Conservation (phyloP, 352 stramenopile species). For the Plasmopara viticola region DNA sequence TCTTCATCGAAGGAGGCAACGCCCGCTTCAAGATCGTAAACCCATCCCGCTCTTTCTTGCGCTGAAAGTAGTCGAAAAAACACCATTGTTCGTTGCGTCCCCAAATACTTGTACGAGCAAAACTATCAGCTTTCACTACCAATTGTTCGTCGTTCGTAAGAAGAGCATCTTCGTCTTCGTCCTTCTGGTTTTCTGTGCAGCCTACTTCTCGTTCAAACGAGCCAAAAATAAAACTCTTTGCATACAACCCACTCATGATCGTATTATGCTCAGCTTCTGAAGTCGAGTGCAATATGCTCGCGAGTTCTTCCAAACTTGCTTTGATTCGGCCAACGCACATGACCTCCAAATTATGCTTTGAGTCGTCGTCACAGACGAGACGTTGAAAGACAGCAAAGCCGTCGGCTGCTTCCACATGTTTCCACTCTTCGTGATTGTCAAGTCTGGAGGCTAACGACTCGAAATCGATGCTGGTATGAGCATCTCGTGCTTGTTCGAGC, state of each 20-base stretch:
- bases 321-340: slow-evolving; percentile 16
- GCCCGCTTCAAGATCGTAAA: slow-evolving; percentile 21
- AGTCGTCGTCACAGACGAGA: slow-evolving; percentile 1
- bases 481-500: slow-evolving; percentile 15
- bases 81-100: slow-evolving; percentile 29
- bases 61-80: slow-evolving; percentile 22
- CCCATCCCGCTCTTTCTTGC: slow-evolving; percentile 7
- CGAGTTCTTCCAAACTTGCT: slow-evolving; percentile 22
- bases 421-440: slow-evolving; percentile 4
- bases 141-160: slow-evolving; percentile 12
- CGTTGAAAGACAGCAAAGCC: slow-evolving; percentile 12
- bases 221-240: slow-evolving; percentile 28
- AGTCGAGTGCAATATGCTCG: slow-evolving; percentile 12
- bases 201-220: slow-evolving; percentile 16
- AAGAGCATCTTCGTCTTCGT: slow-evolving; percentile 1
- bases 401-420: slow-evolving; percentile 8
- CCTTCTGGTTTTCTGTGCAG: slow-evolving; percentile 4
- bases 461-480: slow-evolving; percentile 12
- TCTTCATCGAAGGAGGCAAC: slow-evolving; percentile 6
- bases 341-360: slow-evolving; percentile 8
- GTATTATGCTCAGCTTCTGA: slow-evolving; percentile 21
- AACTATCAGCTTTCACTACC: slow-evolving; percentile 22
- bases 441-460: slow-evolving; percentile 4
- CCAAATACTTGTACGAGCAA: slow-evolving; percentile 9
- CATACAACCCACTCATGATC: slow-evolving; percentile 28